Evolutionary conservation across 768 basidiomycete genomes (phyloP).

Genomic region (Auriculariales sp.): DNA sequence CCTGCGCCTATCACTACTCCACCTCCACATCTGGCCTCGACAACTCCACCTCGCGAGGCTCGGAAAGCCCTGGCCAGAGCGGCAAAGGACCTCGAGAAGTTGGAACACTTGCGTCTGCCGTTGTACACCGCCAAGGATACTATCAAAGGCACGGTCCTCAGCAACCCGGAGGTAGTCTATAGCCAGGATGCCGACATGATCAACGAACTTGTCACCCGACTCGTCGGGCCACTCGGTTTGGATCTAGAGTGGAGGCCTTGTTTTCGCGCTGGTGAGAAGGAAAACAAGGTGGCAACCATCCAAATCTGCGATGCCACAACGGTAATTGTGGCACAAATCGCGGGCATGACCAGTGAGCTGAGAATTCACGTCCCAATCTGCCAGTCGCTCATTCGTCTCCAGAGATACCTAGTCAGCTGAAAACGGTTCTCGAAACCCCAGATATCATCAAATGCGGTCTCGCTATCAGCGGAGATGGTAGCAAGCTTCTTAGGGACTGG

Average conservation of each 20-base stretch:
- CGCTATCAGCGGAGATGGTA: constrained; percentile 30
- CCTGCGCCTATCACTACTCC: too few relatives aligned
- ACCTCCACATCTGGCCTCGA: too few relatives aligned
- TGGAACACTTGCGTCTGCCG: too few relatives aligned
- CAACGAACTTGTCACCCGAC: constrained; percentile 20
- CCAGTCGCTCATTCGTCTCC: neutral
- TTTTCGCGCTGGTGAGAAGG: constrained; percentile 17
- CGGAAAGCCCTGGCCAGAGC: too few relatives aligned
- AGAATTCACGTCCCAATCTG: constrained; percentile 23
- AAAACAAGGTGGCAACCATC: constrained; percentile 27
- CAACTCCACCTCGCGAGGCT: too few relatives aligned
- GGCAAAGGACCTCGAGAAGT: too few relatives aligned
- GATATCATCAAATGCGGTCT: constrained; percentile 29
- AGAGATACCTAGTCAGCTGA: neutral
- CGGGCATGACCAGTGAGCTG: constrained; percentile 33
- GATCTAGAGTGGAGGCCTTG: constrained; percentile 36
- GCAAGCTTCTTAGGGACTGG: constrained; percentile 33
- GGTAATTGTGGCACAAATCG: constrained; percentile 35
- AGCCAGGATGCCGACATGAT: constrained; percentile 26
- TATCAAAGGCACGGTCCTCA: too few relatives aligned
- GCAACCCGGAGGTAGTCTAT: constrained; percentile 27
- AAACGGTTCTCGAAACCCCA: constrained; percentile 32
- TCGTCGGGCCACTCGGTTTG: constrained; percentile 32
- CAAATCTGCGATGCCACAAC: constrained; percentile 29
- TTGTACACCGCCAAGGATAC: too few relatives aligned